These are phyloP conservation scores for Penicillium macrosclerotiorum DNA, from an alignment of 495 filamentous ascomycete genomes.

Conservation along the genomic window DNA sequence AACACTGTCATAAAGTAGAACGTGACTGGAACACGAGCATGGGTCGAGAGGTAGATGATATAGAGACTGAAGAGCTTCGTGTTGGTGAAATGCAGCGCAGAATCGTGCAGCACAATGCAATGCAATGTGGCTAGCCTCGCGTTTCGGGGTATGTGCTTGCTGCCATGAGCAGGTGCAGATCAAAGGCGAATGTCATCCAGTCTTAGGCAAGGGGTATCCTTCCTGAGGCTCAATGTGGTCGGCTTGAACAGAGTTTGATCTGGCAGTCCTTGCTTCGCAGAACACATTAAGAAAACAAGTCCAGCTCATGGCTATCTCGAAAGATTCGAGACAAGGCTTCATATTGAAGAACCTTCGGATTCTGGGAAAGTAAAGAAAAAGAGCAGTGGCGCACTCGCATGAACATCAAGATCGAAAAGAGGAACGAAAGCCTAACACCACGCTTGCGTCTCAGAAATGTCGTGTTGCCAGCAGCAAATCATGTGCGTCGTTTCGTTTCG, in stretches of 20 bases:
- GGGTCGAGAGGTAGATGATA: too few relatives aligned
- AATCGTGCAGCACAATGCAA: background rate
- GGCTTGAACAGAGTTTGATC: too few relatives aligned
- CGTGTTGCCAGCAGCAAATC: slow-evolving; percentile 25
- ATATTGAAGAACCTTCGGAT: background rate
- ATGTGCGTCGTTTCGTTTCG: slow-evolving; percentile 31
- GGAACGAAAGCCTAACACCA: slow-evolving; percentile 31
- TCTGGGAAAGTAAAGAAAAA: background rate
- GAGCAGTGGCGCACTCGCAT: background rate
- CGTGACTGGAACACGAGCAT: slow-evolving; percentile 1
- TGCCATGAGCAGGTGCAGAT: background rate
- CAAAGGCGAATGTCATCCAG: background rate
- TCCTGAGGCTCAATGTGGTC: too few relatives aligned
- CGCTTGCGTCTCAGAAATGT: slow-evolving; percentile 29
- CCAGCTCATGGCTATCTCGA: too few relatives aligned
- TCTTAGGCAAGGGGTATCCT: too few relatives aligned
- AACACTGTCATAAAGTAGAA: slow-evolving; percentile 1
- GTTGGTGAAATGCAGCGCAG: too few relatives aligned
- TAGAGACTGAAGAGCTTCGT: too few relatives aligned
- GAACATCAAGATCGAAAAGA: slow-evolving; percentile 7
- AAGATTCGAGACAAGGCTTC: too few relatives aligned
- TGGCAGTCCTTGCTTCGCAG: too few relatives aligned
- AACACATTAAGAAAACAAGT: background rate
- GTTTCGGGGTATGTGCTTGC: background rate
- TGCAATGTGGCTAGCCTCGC: background rate